A percentile compares a stretch with the other conserved stretches of the same genome.
These are phyloP conservation scores for Acacia concinna DNA, from an alignment of 331 rosid species.

Conservation along the genomic window DNA sequence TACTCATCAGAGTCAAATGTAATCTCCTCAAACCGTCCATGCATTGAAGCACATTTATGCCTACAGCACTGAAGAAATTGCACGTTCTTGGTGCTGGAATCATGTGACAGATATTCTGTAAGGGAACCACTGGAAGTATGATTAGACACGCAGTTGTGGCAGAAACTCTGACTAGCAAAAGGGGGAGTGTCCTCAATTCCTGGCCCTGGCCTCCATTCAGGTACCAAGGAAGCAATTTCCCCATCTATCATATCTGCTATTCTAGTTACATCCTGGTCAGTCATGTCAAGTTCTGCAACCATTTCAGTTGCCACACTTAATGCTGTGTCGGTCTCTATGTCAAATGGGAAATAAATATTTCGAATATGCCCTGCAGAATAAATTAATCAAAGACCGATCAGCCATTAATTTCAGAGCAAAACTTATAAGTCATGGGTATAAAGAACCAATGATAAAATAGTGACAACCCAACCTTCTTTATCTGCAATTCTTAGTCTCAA, in stretches of 20 bases:
- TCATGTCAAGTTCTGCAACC: constrained; percentile 92
- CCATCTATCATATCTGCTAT: constrained; percentile 97
- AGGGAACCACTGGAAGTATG: constrained; percentile 52
- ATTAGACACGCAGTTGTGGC: constrained; percentile 58
- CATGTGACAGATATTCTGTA: constrained; percentile 42
- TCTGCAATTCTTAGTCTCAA: constrained; percentile 87
- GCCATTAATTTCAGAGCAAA: constrained; percentile 16
- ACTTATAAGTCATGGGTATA: constrained; percentile 6
- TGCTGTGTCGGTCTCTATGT: constrained; percentile 80
- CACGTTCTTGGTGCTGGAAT: constrained; percentile 38
- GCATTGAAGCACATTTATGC: constrained; percentile 68
- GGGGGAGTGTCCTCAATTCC: constrained; percentile 61
- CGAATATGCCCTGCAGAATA: constrained; percentile 69
- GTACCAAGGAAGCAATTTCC: constrained; percentile 82
- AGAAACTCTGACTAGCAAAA: constrained; percentile 42
- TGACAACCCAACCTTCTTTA: constrained; percentile 68
- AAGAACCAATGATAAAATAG: constrained; percentile 11
- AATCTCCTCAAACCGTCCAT: constrained; percentile 88
- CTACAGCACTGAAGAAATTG: constrained; percentile 55
- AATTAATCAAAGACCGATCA: constrained; percentile 3
- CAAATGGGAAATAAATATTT: constrained; percentile 89
- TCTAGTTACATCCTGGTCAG: constrained; percentile 78
- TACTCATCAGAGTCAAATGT: constrained; percentile 57
- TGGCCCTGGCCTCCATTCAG: constrained; percentile 73
- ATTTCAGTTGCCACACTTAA: constrained; percentile 87